Evolutionary conservation across 768 basidiomycete species (phyloP), one percentile per base, ranked within the genome.

Genomic region (Termitomyces sp.): DNA sequence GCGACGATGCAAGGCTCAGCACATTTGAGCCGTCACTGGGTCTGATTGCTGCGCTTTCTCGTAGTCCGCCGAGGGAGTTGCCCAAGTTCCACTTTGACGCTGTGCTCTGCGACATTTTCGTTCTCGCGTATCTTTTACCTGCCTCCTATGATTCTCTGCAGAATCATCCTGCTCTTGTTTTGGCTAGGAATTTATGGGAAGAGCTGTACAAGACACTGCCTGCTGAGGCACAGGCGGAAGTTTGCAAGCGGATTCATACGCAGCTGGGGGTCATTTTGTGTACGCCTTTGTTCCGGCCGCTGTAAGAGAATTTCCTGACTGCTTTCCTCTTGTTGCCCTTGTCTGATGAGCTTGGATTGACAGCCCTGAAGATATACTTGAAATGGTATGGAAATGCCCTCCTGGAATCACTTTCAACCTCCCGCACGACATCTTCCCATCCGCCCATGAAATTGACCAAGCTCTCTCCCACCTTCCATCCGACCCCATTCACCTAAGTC

Each of bases 341-440:
- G 14, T 25, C 42, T 43, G 23, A 43, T 23, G 23, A 43, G 23
- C 25, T 0, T 17, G 25, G 27, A 39, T 19, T 54, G 34, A 48
- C 25, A 83, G 83, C 34, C 78, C 81, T 6, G 77, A 77, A 52
- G 69, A 81, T 55, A 68, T 84, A 12, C 66, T 83, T 7, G 62
- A 59, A 21, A 64, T 77, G 39, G 56, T 80, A 8, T 58, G 69
- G 3, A 64, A 68, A 17, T 66, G 70, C 6, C 68, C 72, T 21
- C 70, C 70, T 23, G 75, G 74, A 3, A 60, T 79, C 23, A 58
- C 66, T 5, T 42, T 79, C 12, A 68, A 80, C 9, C 61, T 80
- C 17, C 61, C 83, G 3, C 52, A 57, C 10, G 83, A 84, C 9
- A 32, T 32, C 30, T 32, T 32, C 9, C 9, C 30, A 32, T 32